Conservation (phyloP, 2,329 filamentous ascomycete genomes). For the Sporothrix brunneoviolacea region DNA sequence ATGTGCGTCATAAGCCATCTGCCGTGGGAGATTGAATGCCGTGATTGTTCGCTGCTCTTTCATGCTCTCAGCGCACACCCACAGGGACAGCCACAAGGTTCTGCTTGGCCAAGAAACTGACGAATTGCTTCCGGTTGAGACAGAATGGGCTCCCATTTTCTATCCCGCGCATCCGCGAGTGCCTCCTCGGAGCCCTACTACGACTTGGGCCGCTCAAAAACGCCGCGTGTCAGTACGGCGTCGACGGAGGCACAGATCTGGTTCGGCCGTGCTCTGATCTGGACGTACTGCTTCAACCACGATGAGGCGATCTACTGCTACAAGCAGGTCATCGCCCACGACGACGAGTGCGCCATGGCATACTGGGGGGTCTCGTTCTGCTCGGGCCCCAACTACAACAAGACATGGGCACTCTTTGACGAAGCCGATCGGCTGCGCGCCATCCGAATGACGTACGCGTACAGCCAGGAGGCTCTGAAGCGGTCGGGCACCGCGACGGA, state of each 20-base stretch:
- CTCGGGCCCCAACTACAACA: conserved; percentile 69
- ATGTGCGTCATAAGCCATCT: too few relatives aligned
- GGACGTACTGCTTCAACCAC: conserved; percentile 72
- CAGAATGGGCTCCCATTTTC: conserved; percentile 7
- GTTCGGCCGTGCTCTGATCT: conserved; percentile 67
- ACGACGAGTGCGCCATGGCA: conserved; percentile 53
- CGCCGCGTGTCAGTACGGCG: conserved; percentile 1
- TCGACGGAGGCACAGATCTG: conserved; percentile 42
- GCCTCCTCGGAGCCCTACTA: conserved; percentile 11
- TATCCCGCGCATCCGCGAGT: background rate
- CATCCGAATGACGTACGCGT: background rate
- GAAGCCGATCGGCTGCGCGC: conserved; percentile 42
- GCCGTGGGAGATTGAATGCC: background rate
- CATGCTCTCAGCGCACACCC: background rate
- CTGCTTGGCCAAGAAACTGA: background rate
- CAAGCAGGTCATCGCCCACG: conserved; percentile 47
- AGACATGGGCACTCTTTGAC: conserved; percentile 68
- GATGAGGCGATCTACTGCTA: conserved; percentile 63
- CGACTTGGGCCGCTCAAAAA: background rate
- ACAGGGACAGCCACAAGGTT: background rate
- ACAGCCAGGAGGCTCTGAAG: background rate
- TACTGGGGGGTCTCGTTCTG: conserved; percentile 67
- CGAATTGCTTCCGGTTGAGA: background rate
- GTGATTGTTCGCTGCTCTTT: conserved; percentile 2
- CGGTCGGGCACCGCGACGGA: background rate